These are phyloP conservation scores for Corylus heterophylla DNA, from an alignment of 306 rosid species.

Conservation along the genomic window DNA sequence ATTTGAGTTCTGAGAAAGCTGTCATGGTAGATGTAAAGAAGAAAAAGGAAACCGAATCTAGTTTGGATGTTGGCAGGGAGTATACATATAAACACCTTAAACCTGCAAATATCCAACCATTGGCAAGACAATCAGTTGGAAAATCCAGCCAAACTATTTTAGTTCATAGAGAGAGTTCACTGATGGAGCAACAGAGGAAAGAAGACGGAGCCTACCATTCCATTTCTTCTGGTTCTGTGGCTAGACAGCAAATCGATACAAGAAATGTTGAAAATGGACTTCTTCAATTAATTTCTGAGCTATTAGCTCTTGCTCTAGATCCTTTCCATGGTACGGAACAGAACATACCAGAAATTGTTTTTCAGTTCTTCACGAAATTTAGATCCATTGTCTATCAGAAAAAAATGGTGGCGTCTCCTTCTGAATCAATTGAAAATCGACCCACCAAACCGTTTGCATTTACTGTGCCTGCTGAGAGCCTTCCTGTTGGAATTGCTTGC, in stretches of 20 bases:
- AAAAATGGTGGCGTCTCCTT: no score
- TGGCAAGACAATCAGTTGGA: neutral
- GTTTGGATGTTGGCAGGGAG: neutral
- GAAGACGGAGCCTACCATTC: neutral
- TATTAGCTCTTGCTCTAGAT: slow-evolving; percentile 19
- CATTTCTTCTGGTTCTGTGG: neutral
- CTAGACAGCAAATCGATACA: neutral
- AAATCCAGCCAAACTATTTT: neutral
- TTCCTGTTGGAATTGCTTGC: neutral
- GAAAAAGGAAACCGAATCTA: slow-evolving; percentile 1
- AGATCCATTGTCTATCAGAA: no score
- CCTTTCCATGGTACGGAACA: slow-evolving; percentile 8
- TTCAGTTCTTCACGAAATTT: no score
- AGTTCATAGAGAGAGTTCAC: neutral
- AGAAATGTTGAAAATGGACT: neutral
- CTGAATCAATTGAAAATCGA: no score
- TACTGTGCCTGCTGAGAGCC: neutral
- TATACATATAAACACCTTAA: neutral
- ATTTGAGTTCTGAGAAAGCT: no score
- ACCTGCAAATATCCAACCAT: neutral
- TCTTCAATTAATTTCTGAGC: neutral
- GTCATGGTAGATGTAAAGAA: neutral
- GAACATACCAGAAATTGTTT: neutral
- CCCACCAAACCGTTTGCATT: no score
- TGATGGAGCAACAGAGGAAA: neutral